phyloP scores from a whole-genome alignment of 2,329 filamentous ascomycete genomes.

The Nigrospora oryzae region DNA sequence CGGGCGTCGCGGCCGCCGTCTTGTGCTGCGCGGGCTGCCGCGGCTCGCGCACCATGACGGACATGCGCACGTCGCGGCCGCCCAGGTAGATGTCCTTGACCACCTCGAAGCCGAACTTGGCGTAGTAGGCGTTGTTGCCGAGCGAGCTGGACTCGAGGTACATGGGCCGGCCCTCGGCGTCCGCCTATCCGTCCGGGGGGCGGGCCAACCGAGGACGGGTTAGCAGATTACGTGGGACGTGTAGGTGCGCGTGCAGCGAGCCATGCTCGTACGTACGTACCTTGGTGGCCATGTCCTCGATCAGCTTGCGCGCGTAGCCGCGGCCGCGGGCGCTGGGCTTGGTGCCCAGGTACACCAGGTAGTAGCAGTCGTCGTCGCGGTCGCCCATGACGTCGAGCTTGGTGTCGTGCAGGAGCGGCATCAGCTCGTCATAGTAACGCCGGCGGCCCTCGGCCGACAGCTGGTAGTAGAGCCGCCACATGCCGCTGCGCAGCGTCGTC shows the following conservation, averaged over 20 bases:
- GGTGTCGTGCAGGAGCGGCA: slow-evolving; percentile 65
- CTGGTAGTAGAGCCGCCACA: slow-evolving; percentile 70
- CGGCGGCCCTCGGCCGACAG: slow-evolving; percentile 62
- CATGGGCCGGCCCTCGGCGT: slow-evolving; percentile 56
- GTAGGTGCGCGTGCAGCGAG: no score
- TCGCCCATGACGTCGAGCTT: slow-evolving; percentile 62
- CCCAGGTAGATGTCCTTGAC: slow-evolving; percentile 54
- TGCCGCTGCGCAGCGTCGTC: slow-evolving; percentile 64
- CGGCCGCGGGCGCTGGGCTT: slow-evolving; percentile 61
- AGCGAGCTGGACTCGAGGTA: slow-evolving; percentile 73
- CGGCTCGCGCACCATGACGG: slow-evolving; percentile 78
- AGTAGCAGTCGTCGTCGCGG: slow-evolving; percentile 63
- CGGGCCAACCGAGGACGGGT: background rate
- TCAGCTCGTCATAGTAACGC: slow-evolving; percentile 70
- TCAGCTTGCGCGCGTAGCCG: slow-evolving; percentile 64
- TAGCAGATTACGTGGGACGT: background rate
- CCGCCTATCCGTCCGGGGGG: slow-evolving; percentile 39
- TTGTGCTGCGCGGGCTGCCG: slow-evolving; percentile 6
- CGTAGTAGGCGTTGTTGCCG: slow-evolving; percentile 63
- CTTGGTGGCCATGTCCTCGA: slow-evolving; percentile 59
- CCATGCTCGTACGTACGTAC: slow-evolving; percentile 22
- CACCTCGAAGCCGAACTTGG: slow-evolving; percentile 64
- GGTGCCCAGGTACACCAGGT: slow-evolving; percentile 77
- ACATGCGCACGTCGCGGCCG: slow-evolving; percentile 44
- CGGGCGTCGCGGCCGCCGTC: no score